Evolutionary conservation across 106 monocot genomes (phyloP).

Genomic region (Agapanthus africanus): DNA sequence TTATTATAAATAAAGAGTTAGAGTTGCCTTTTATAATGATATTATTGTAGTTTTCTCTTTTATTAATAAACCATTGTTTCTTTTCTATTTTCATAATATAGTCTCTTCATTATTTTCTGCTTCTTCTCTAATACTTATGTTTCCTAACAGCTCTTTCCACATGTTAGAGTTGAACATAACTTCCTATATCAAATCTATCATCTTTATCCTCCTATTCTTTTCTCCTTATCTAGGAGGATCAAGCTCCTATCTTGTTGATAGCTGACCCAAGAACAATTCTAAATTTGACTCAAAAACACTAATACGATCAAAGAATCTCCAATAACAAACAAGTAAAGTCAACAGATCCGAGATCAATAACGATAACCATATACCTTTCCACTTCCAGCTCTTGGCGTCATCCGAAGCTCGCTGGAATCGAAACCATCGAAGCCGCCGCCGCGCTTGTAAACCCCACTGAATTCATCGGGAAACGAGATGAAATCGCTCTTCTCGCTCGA

Average conservation of each 20-base stretch:
- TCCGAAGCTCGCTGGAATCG: slow-evolving; percentile 41
- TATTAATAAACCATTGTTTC: no score
- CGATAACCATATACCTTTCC: slow-evolving; percentile 17
- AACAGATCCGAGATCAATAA: neutral
- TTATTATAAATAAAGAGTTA: no score
- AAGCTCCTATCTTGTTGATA: no score
- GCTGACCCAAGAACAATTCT: no score
- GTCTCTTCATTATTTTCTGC: no score
- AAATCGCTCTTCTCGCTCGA: slow-evolving; percentile 17
- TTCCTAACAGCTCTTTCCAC: no score
- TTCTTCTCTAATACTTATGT: no score
- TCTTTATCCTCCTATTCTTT: neutral
- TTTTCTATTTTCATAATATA: no score
- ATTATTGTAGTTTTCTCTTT: no score
- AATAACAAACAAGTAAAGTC: neutral
- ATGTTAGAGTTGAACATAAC: no score
- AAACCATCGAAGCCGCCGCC: slow-evolving; percentile 1
- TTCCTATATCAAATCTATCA: neutral
- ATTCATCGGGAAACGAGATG: neutral
- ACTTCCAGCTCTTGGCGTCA: slow-evolving; percentile 11
- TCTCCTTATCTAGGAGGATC: no score
- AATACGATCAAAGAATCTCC: neutral
- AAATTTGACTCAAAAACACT: neutral
- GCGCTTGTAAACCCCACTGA: neutral
- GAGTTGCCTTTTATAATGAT: no score